Conservation (phyloP, 2,329 filamentous ascomycete genomes). For the Aureobasidium sp. region DNA sequence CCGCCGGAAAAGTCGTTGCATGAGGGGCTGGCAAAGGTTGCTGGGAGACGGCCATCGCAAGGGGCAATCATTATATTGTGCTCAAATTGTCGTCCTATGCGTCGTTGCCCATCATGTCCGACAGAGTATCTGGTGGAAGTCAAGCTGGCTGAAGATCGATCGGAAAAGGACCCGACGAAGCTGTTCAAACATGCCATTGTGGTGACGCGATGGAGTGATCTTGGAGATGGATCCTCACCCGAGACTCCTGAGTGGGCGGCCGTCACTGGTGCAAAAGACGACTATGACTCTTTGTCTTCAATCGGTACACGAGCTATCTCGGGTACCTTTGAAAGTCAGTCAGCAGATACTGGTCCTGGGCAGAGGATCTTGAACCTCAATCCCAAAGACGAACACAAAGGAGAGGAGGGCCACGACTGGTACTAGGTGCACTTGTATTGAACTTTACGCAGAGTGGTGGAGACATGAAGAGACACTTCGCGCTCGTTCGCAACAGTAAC, state of each 20-base stretch:
- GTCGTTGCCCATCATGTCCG: constrained; percentile 55
- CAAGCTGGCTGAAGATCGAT: constrained; percentile 50
- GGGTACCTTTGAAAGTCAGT: constrained; percentile 52
- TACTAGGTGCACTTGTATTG: constrained; percentile 37
- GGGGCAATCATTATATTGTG: constrained; percentile 45
- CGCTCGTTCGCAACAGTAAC: background rate
- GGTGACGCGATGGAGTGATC: constrained; percentile 55
- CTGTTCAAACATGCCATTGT: constrained; percentile 55
- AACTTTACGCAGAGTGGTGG: background rate
- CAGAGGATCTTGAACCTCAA: constrained; percentile 54
- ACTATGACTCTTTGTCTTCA: constrained; percentile 48
- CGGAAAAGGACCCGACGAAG: constrained; percentile 31
- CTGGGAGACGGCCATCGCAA: constrained; percentile 21
- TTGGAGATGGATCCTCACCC: constrained; percentile 50
- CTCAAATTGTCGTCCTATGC: constrained; percentile 50
- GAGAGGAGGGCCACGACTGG: constrained; percentile 52
- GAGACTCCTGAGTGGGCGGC: constrained; percentile 49
- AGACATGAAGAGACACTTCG: background rate
- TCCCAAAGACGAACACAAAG: constrained; percentile 46
- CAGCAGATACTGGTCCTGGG: constrained; percentile 45
- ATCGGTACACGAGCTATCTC: constrained; percentile 51
- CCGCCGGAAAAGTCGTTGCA: constrained; percentile 28
- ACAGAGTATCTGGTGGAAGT: constrained; percentile 57
- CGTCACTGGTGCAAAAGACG: constrained; percentile 40
- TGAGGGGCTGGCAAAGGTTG: constrained; percentile 27